Evolutionary conservation across 257 asterid genomes (phyloP), one percentile per base, ranked within the genome.

Genomic region (Rauvolfia tetraphylla): DNA sequence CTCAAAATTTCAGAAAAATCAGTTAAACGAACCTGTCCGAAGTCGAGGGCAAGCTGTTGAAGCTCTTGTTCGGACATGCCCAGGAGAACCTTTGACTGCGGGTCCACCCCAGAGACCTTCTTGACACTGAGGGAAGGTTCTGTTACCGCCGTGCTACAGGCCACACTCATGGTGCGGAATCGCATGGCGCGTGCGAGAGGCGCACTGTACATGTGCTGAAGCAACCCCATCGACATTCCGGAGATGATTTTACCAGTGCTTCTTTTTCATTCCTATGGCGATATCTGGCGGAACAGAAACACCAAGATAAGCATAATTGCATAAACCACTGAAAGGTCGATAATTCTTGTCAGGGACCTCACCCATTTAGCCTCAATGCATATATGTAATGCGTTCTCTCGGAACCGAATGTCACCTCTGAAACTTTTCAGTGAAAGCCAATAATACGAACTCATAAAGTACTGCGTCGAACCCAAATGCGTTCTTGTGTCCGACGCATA

Each of bases 31-130:
- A 94, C 98, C 89, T 87, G 92, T 5, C 96, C 92, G 46, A 93
- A 87, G 53, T 89, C 86, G 80, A 89, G 29, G 38, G 96, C 90
- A 56, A 94, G 88, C 38, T 94, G 93, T 79, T 88, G 97, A 66
- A 94, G 96, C 29, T 92, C 92, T 62, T 68, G 79, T 76, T 92
- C 96, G 51, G 96, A 85, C 98, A 92, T 80, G 82, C 97, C 97
- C 72, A 94, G 92, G 76, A 94, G 92, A 67, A 87, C 90, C 79
- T 85, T 86, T 34, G 97, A 65, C 75, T 76, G 89, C 58, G 75
- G 67, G 71, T 80, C 80, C 42, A 71, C 51, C 22, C 58, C 33
- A 13, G 77, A 57, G 15, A 75, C 76, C 61, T 81, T 85, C 82
- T 80, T 86, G 73, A 39, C 51, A 23, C 39, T 79, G 54, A 75